Conservation (phyloP, 768 basidiomycete genomes). For the Russula compacta region DNA sequence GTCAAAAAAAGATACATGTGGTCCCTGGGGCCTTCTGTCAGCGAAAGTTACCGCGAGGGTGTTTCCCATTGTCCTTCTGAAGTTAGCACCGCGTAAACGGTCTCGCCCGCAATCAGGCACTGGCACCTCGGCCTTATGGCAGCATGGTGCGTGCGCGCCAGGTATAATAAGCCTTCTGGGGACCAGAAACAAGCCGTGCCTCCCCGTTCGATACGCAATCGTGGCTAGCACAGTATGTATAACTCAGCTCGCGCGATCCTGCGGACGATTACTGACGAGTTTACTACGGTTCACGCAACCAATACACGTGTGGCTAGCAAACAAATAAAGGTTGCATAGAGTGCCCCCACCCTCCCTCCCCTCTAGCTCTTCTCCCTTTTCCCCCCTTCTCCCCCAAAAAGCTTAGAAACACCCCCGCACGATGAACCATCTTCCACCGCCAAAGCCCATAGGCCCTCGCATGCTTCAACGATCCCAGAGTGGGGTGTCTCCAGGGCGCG, state of each 20-base stretch:
- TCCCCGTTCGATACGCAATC: neutral
- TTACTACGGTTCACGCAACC: neutral
- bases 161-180: constrained; percentile 10
- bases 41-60: constrained; percentile 8
- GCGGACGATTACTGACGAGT: neutral
- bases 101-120: constrained; percentile 18
- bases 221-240: neutral
- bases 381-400: too few relatives aligned
- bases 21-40: neutral
- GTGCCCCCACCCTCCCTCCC: too few relatives aligned
- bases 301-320: neutral
- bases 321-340: neutral
- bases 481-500: neutral
- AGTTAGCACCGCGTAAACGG: constrained; percentile 15
- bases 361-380: too few relatives aligned
- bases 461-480: constrained; percentile 9
- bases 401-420: neutral
- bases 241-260: neutral
- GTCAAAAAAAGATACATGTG: neutral
- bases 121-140: constrained; percentile 10
- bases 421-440: neutral
- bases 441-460: constrained; percentile 7
- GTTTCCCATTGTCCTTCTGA: neutral
- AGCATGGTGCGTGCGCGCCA: constrained; percentile 1
- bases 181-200: neutral